Evolutionary conservation across 306 rosid species (phyloP), one percentile per base, ranked within the genome.

Genomic region (Cicer chorassanicum): DNA sequence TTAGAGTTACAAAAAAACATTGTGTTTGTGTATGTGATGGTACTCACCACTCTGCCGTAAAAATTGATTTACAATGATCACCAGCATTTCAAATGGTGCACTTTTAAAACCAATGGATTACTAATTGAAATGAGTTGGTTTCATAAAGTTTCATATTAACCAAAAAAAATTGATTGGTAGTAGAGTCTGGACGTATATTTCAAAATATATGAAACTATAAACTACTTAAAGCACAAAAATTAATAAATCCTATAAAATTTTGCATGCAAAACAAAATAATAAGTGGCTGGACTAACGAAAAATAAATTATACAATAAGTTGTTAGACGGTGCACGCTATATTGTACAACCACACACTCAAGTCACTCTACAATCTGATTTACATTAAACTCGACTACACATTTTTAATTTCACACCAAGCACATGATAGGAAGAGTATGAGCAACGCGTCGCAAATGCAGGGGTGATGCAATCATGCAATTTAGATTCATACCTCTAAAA

Each of bases 401-500:
- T 8, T 6, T 60, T 67, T 53, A 39, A 56, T 44, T 69, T 15
- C 64, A 45, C 41, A 73, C 13, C 8, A 36, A 40, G 43, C 64
- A 61, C 41, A n/a, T 48, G 50, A 43, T 50, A n/a, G 69, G 70
- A 75, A 80, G 40, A 42, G 65, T 70, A 67, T 46, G 67, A 68
- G 38, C 44, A 68, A 86, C 10, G 68, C 44, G 55, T 84, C 13
- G 68, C 78, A 79, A 39, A 72, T 13, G 67, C 14, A 75, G 10
- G 40, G n/a, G 34, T 43, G 51, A 62, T 19, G 64, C 60, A 76
- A 74, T 60, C 51, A 62, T 19, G 64, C 60, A 76, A 74, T 60
- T 56, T 43, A 59, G 24, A 43, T 40, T 40, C 42, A 16, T 85
- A 92, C 99, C 99, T 95, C 97, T 82, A 95, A 84, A 82, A 79